These are phyloP conservation scores for Nelumbo lutea DNA, from an alignment of 164 flowering plant genomes.

Conservation along the genomic window DNA sequence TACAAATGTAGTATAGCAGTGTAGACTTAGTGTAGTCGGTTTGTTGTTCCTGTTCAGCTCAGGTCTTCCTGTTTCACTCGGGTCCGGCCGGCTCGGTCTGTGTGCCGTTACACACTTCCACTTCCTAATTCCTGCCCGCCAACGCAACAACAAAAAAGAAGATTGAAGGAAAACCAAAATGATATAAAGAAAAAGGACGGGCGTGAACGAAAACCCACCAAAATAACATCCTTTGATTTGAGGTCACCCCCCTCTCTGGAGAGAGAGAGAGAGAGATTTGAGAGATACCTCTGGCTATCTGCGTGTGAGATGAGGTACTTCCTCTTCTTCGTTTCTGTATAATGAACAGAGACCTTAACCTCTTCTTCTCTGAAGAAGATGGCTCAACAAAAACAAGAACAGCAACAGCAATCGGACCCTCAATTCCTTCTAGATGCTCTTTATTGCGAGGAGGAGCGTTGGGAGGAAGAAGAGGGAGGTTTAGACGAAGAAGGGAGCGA, in stretches of 20 bases:
- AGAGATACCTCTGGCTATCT: conserved; percentile 1
- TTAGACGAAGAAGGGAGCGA: conserved; percentile 10
- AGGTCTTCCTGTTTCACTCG: too few relatives aligned
- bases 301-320: conserved; percentile 3
- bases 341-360: conserved; percentile 29
- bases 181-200: conserved; percentile 14
- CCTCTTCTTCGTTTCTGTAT: background rate
- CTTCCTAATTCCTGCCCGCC: conserved; percentile 9
- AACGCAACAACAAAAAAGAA: conserved; percentile 3
- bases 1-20: too few relatives aligned
- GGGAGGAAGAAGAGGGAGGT: conserved; percentile 25
- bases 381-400: conserved; percentile 20
- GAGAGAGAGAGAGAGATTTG: background rate
- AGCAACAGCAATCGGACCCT: conserved; percentile 12
- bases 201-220: conserved; percentile 15
- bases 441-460: conserved; percentile 54
- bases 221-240: background rate
- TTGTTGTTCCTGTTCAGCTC: too few relatives aligned
- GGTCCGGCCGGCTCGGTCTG: too few relatives aligned
- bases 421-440: conserved; percentile 39
- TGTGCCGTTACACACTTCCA: conserved; percentile 18
- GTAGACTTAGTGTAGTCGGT: too few relatives aligned
- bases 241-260: background rate
- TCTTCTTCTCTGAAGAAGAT: conserved; percentile 60
- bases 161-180: background rate